These are phyloP conservation scores for Populus hybrid DNA, from an alignment of 441 rosid genomes.

Conservation along the genomic window DNA sequence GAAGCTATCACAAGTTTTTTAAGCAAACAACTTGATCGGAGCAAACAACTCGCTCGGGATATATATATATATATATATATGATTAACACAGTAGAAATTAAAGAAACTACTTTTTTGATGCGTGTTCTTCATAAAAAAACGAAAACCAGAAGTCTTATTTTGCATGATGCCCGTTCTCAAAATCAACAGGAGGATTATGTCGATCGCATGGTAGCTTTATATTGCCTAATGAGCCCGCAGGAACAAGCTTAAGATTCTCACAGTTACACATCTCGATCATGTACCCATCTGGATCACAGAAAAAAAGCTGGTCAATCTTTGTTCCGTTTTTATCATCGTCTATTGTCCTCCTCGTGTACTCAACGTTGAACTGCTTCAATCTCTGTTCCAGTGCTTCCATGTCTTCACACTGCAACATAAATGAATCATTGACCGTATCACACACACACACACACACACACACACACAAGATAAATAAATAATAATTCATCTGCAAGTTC, in stretches of 20 bases:
- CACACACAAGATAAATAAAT: background rate
- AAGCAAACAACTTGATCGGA: too few relatives aligned
- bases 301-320: constrained; percentile 60
- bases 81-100: too few relatives aligned
- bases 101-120: too few relatives aligned
- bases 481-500: background rate
- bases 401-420: constrained; percentile 37
- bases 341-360: constrained; percentile 50
- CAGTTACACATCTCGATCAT: constrained; percentile 79
- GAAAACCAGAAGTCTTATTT: background rate
- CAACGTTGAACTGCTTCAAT: constrained; percentile 34
- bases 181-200: constrained; percentile 44
- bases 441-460: too few relatives aligned
- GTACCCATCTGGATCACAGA: constrained; percentile 57
- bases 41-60: too few relatives aligned
- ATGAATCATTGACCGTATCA: too few relatives aligned
- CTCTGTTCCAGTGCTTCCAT: constrained; percentile 44
- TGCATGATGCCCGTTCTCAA: background rate
- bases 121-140: too few relatives aligned
- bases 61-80: too few relatives aligned
- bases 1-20: too few relatives aligned
- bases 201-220: constrained; percentile 40
- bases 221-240: constrained; percentile 32
- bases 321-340: constrained; percentile 31
- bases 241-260: constrained; percentile 67